Percentiles rank a stretch among this genome's conserved stretches.
These are phyloP conservation scores for Cryphonectria nitschkei DNA, from an alignment of 2,329 filamentous ascomycete genomes.

Conservation along the genomic window DNA sequence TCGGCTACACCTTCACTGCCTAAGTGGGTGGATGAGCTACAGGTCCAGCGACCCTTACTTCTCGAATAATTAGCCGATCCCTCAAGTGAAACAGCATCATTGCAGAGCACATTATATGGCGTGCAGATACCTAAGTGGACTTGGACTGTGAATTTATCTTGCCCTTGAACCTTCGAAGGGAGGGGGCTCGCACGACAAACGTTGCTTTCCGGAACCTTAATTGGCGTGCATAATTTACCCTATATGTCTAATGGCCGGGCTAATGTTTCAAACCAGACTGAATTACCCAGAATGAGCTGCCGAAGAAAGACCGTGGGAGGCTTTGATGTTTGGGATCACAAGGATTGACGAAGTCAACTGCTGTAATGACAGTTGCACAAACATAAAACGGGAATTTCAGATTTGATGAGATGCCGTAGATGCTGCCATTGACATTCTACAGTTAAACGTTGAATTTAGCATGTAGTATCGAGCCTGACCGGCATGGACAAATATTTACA, in stretches of 20 bases:
- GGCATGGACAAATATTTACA: not conserved
- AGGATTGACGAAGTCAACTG: not conserved
- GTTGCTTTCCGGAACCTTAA: not conserved
- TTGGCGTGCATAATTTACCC: not conserved
- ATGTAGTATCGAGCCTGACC: not conserved
- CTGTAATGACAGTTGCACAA: not conserved
- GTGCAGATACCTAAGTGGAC: not conserved
- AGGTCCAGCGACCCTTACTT: too few species aligned
- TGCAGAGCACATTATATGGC: not conserved
- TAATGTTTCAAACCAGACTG: not conserved
- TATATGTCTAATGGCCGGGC: not conserved
- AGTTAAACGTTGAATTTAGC: not conserved
- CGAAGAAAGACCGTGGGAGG: not conserved
- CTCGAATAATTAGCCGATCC: too few species aligned
- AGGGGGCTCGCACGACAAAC: constrained; percentile 1
- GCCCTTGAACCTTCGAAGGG: not conserved
- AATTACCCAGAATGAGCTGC: not conserved
- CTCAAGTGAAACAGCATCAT: not conserved
- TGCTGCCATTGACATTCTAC: not conserved
- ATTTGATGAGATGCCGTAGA: not conserved
- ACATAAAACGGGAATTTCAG: not conserved
- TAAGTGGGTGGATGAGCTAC: too few species aligned
- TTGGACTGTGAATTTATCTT: too few species aligned
- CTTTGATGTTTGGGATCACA: not conserved
- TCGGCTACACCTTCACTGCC: too few species aligned